phyloP scores from a whole-genome alignment of 2,329 filamentous ascomycete species.

The Ophidiomyces ophidiicola region DNA sequence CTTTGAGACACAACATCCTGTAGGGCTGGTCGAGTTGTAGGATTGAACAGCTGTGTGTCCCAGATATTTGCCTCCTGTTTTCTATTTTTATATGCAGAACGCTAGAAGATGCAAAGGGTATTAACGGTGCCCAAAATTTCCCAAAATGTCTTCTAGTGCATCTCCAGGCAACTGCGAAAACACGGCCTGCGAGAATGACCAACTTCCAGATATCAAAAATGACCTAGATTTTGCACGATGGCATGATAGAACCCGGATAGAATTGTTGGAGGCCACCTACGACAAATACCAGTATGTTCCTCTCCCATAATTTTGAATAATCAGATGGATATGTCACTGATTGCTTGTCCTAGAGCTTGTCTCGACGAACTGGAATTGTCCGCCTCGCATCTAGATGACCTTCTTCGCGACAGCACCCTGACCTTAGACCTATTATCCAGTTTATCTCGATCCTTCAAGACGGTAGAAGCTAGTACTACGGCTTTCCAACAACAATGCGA shows the following conservation, averaged over 20 bases:
- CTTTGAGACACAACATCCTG: no score
- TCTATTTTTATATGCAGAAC: no score
- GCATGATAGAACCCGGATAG: constrained; percentile 49
- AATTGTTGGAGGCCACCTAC: constrained; percentile 69
- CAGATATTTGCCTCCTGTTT: not conserved
- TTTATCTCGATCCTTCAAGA: constrained; percentile 73
- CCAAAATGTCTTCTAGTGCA: no score
- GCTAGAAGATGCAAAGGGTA: no score
- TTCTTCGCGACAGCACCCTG: constrained; percentile 64
- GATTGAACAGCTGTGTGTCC: no score
- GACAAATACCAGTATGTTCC: constrained; percentile 63
- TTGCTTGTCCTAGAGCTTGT: constrained; percentile 47
- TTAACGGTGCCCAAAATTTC: no score
- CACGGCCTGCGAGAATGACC: not conserved
- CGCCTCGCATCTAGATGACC: constrained; percentile 65
- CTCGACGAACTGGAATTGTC: constrained; percentile 69
- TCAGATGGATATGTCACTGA: constrained; percentile 3
- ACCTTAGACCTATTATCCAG: constrained; percentile 64
- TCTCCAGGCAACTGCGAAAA: not conserved
- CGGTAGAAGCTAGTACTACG: constrained; percentile 82
- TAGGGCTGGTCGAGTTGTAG: no score
- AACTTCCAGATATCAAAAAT: constrained; percentile 37
- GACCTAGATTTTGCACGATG: constrained; percentile 48
- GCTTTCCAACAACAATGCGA: constrained; percentile 89
- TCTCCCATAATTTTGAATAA: not conserved